Percentiles rank a stretch among this genome's conserved stretches.
These are phyloP conservation scores for Heterobasidion parviporum DNA, from an alignment of 1,284 basidiomycete species.

Conservation along the genomic window DNA sequence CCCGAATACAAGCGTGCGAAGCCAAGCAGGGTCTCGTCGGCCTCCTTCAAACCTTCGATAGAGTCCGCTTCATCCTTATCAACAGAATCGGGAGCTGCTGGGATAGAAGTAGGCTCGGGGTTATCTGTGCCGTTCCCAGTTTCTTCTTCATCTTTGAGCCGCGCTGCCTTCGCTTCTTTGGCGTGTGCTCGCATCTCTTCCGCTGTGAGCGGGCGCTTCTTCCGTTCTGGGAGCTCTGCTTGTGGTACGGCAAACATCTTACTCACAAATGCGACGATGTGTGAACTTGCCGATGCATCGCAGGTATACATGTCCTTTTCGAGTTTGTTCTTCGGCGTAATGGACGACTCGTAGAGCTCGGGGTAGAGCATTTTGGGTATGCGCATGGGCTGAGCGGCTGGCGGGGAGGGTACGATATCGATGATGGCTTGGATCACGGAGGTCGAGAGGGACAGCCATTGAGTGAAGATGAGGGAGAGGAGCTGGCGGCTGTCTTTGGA, in stretches of 20 bases:
- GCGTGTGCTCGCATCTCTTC: constrained; percentile 81
- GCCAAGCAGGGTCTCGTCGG: constrained; percentile 68
- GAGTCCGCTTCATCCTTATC: constrained; percentile 15
- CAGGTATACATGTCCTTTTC: constrained; percentile 81
- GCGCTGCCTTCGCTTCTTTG: constrained; percentile 51
- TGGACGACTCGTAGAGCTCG: constrained; percentile 48
- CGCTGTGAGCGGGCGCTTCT: constrained; percentile 69
- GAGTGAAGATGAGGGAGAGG: constrained; percentile 83
- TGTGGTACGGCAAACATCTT: constrained; percentile 94
- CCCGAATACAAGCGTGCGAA: constrained; percentile 95
- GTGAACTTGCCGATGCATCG: constrained; percentile 48
- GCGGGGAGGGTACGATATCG: constrained; percentile 86
- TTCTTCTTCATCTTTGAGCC: constrained; percentile 23
- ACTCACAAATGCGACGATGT: constrained; percentile 85
- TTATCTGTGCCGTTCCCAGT: constrained; percentile 15
- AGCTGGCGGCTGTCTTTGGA: constrained; percentile 86
- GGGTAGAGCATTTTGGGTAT: constrained; percentile 94
- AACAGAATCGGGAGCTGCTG: constrained; percentile 15
- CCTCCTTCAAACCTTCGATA: constrained; percentile 14
- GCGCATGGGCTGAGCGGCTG: constrained; percentile 73
- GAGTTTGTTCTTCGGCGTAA: constrained; percentile 66
- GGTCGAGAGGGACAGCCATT: constrained; percentile 94
- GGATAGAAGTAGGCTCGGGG: constrained; percentile 12
- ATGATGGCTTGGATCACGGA: constrained; percentile 91
- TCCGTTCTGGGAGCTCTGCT: constrained; percentile 82